Evolutionary conservation across 805 yeast genomes (phyloP).

Genomic region (Saturnispora halmiae): DNA sequence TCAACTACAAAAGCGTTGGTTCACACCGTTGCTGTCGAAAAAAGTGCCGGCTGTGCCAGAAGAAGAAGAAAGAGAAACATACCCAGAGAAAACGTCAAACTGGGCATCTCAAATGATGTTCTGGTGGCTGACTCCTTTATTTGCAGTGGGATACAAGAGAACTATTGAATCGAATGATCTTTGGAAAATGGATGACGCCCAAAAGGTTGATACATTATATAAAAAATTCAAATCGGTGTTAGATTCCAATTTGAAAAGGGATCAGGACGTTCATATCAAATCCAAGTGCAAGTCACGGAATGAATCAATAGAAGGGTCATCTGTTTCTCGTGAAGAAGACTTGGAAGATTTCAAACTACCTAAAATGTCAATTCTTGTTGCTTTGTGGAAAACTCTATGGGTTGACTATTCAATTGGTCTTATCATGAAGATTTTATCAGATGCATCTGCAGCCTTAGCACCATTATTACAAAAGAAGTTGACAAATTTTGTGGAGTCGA

Average conservation of each 20-base stretch:
- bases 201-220: constrained; percentile 36
- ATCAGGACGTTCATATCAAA: constrained; percentile 14
- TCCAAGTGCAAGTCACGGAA: constrained; percentile 25
- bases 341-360: constrained; percentile 23
- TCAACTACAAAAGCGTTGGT: constrained; percentile 36
- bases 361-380: constrained; percentile 21
- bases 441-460: constrained; percentile 40
- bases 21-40: constrained; percentile 42
- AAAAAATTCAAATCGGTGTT: constrained; percentile 30
- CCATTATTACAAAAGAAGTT: constrained; percentile 61
- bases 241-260: constrained; percentile 22
- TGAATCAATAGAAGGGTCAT: constrained; percentile 17
- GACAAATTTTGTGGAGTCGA: constrained; percentile 50
- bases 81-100: constrained; percentile 39
- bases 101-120: constrained; percentile 40
- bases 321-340: constrained; percentile 15
- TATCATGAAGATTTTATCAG: constrained; percentile 35
- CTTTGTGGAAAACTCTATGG: constrained; percentile 42
- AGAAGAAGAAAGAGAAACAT: constrained; percentile 41
- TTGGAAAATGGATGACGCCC: constrained; percentile 35
- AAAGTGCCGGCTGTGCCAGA: constrained; percentile 42
- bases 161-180: constrained; percentile 60
- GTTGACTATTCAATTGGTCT: constrained; percentile 35
- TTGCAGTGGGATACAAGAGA: constrained; percentile 62
- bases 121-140: constrained; percentile 60